These are phyloP conservation scores for Pleurotus eryngii DNA, from an alignment of 768 basidiomycete genomes.

Conservation along the genomic window DNA sequence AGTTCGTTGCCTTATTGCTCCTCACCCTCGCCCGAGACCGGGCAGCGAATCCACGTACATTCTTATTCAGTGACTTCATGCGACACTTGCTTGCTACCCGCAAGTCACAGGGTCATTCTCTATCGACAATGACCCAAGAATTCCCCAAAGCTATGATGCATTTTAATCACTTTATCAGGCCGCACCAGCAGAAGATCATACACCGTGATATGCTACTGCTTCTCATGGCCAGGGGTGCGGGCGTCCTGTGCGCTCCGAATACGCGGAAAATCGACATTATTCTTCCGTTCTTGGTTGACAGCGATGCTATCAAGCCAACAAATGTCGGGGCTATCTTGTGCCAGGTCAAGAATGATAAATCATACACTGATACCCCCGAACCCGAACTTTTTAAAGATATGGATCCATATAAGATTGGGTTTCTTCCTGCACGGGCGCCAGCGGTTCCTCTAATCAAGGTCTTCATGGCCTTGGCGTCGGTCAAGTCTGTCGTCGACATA, in stretches of 20 bases:
- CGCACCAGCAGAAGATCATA: slow-evolving; percentile 19
- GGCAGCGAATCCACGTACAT: too few relatives aligned
- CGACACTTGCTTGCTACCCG: too few relatives aligned
- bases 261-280: slow-evolving; percentile 20
- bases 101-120: too few relatives aligned
- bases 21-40: too few relatives aligned
- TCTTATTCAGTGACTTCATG: too few relatives aligned
- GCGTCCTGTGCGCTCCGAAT: slow-evolving; percentile 22
- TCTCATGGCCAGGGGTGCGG: slow-evolving; percentile 21
- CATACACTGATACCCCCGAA: slow-evolving; percentile 10
- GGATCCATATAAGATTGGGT: slow-evolving; percentile 18
- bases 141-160: slow-evolving; percentile 19
- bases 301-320: neutral
- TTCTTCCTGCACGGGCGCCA: slow-evolving; percentile 13
- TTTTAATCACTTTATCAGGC: slow-evolving; percentile 31
- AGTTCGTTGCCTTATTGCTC: too few relatives aligned
- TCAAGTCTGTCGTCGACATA: neutral
- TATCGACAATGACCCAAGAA: neutral
- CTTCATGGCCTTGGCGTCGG: slow-evolving; percentile 19
- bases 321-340: slow-evolving; percentile 22
- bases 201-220: slow-evolving; percentile 16
- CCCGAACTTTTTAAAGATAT: slow-evolving; percentile 17
- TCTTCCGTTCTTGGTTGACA: slow-evolving; percentile 16
- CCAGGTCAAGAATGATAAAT: slow-evolving; percentile 21
- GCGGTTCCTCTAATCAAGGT: slow-evolving; percentile 18